Conservation (phyloP, 768 basidiomycete species). For the Phanerochaete sordida region DNA sequence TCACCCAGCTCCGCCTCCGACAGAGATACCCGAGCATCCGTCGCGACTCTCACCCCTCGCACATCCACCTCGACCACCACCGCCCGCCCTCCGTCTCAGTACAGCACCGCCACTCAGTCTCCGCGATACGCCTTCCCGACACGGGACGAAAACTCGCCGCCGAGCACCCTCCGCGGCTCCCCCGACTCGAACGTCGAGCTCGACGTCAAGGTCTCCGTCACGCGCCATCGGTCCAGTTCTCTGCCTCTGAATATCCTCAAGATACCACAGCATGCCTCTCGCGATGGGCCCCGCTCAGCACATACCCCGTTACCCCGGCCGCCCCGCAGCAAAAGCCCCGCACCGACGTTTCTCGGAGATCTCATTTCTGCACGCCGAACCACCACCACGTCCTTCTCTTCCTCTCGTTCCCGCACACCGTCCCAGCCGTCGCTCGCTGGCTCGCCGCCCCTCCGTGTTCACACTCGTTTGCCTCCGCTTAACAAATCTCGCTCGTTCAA, state of each 20-base stretch:
- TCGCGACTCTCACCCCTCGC: neutral
- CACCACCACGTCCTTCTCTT: conserved; percentile 11
- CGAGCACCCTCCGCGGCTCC: neutral
- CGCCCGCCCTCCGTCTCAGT: neutral
- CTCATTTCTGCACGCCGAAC: conserved; percentile 3
- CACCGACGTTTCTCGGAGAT: conserved; percentile 1
- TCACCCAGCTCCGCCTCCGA: neutral
- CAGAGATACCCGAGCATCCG: neutral
- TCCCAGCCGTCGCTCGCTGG: neutral
- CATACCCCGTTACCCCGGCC: conserved; percentile 6
- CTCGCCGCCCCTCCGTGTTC: neutral
- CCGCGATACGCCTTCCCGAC: conserved; percentile 11
- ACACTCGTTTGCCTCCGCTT: conserved; percentile 8
- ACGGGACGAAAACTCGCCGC: neutral
- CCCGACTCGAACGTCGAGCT: neutral
- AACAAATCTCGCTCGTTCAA: conserved; percentile 5
- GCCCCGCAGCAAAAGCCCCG: conserved; percentile 9
- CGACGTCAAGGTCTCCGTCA: conserved; percentile 11
- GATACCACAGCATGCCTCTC: conserved; percentile 10
- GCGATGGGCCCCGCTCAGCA: conserved; percentile 4
- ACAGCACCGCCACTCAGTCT: neutral
- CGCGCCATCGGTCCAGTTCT: conserved; percentile 1
- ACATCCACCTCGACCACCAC: neutral
- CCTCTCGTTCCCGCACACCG: conserved; percentile 5
- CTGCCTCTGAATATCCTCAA: neutral